A percentile compares a stretch with the other conserved stretches of the same genome.
Evolutionary conservation across 768 basidiomycete genomes (phyloP).

Genomic region (Trametes cinnabarina): DNA sequence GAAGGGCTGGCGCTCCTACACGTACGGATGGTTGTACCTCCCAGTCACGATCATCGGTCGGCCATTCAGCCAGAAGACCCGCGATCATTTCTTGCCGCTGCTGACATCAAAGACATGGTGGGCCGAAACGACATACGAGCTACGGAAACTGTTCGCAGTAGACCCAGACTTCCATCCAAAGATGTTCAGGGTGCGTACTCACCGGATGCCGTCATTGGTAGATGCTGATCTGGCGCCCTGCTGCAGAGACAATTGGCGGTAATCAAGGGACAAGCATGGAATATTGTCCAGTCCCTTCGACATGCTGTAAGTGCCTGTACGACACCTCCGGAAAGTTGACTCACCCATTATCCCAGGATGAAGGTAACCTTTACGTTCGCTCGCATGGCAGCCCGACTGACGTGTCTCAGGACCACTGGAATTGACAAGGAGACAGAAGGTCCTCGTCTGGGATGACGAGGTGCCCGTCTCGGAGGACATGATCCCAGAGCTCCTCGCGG

Average conservation of each 20-base stretch:
- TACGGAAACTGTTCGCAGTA: constrained; percentile 73
- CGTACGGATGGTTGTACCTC: constrained; percentile 86
- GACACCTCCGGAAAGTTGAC: background rate
- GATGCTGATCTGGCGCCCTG: background rate
- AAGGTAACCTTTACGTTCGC: background rate
- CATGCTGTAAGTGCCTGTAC: constrained; percentile 55
- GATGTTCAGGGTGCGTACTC: constrained; percentile 69
- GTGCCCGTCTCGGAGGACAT: constrained; percentile 66
- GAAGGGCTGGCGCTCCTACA: constrained; percentile 70
- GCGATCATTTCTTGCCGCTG: constrained; percentile 77
- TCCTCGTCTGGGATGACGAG: constrained; percentile 85
- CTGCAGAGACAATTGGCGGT: constrained; percentile 82
- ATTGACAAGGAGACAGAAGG: constrained; percentile 77
- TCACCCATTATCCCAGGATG: constrained; percentile 4
- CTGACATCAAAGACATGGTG: constrained; percentile 87
- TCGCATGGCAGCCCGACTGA: constrained; percentile 1
- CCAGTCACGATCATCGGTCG: constrained; percentile 83
- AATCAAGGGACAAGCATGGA: constrained; percentile 91
- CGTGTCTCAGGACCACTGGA: constrained; percentile 72
- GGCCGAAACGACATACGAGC: constrained; percentile 79
- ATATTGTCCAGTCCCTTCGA: constrained; percentile 80
- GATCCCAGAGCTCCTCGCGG: constrained; percentile 34
- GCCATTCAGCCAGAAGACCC: constrained; percentile 81
- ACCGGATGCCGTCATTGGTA: background rate
- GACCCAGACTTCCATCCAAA: constrained; percentile 88